phyloP scores from a whole-genome alignment of 352 stramenopile species.

The Phytophthora cryptogea region DNA sequence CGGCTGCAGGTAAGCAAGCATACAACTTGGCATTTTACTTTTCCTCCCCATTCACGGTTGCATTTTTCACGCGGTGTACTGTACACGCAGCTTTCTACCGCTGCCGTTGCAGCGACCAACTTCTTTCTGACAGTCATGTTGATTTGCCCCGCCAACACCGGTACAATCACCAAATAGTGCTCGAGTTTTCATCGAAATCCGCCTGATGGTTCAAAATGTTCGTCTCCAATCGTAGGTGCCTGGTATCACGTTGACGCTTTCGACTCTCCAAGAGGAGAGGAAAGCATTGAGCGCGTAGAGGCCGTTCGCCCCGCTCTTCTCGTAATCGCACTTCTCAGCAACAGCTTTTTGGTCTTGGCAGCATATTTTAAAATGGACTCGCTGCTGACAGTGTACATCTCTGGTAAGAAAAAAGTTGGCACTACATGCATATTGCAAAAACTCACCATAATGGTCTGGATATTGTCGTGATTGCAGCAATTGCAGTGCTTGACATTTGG shows the following conservation, averaged over 20 bases:
- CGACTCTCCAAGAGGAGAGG: constrained; percentile 24
- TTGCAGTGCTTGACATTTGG: constrained; percentile 40
- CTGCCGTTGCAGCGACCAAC: constrained; percentile 19
- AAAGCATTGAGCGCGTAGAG: constrained; percentile 37
- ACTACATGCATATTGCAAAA: not conserved
- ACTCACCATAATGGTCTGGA: constrained; percentile 32
- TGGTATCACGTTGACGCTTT: constrained; percentile 60
- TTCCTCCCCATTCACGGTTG: not conserved
- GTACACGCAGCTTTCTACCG: constrained; percentile 8
- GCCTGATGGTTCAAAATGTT: not conserved
- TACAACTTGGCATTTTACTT: not conserved
- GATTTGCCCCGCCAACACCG: constrained; percentile 31
- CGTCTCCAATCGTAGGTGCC: constrained; percentile 27
- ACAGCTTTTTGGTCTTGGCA: constrained; percentile 34
- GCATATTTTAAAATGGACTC: constrained; percentile 27
- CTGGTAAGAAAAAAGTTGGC: constrained; percentile 31
- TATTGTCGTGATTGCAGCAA: constrained; percentile 20
- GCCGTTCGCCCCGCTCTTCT: constrained; percentile 38
- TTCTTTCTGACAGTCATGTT: constrained; percentile 35
- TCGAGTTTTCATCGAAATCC: not conserved
- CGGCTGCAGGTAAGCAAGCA: constrained; percentile 31
- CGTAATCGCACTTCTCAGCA: constrained; percentile 33
- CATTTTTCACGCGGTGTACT: not conserved
- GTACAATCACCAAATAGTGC: constrained; percentile 13
- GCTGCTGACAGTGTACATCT: constrained; percentile 52